Evolutionary conservation across 176 grass and related monocot species (phyloP).

Genomic region (Aegilops speltoides): DNA sequence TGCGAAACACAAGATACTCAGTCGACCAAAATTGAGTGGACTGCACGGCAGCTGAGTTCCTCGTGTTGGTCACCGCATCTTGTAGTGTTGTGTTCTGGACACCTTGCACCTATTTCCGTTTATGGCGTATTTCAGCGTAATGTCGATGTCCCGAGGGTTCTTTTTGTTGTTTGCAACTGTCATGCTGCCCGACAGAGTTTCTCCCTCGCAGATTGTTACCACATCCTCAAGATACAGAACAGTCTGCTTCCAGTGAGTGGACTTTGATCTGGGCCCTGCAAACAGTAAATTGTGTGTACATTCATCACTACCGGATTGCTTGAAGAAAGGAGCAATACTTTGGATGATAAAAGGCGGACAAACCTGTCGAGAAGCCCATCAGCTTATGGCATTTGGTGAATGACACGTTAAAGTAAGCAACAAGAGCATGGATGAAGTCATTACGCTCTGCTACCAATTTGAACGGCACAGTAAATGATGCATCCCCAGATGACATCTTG

Average conservation of each 20-base stretch:
- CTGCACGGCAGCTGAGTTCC: neutral
- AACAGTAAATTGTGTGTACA: neutral
- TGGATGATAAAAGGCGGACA: neutral
- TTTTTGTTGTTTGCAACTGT: constrained; percentile 77
- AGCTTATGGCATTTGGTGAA: constrained; percentile 95
- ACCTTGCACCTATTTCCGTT: constrained; percentile 62
- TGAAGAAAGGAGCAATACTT: neutral
- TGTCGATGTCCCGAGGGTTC: constrained; percentile 87
- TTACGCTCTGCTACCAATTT: constrained; percentile 84
- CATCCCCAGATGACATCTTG: constrained; percentile 83
- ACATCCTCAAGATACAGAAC: constrained; percentile 95
- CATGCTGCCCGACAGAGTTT: constrained; percentile 70
- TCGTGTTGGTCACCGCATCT: constrained; percentile 68
- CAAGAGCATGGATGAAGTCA: constrained; percentile 93
- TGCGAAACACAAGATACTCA: constrained; percentile 16
- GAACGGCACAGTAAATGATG: constrained; percentile 86
- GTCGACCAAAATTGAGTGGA: constrained; percentile 11
- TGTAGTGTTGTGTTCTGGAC: constrained; percentile 85
- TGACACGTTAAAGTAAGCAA: constrained; percentile 91
- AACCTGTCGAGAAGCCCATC: constrained; percentile 95
- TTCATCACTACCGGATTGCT: neutral
- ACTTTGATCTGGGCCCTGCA: constrained; percentile 90
- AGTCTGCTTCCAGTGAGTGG: constrained; percentile 97
- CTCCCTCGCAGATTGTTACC: constrained; percentile 75
- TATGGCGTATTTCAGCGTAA: constrained; percentile 80